Conservation (phyloP, 2,329 filamentous ascomycete species). For the Aspergillus sp. region DNA sequence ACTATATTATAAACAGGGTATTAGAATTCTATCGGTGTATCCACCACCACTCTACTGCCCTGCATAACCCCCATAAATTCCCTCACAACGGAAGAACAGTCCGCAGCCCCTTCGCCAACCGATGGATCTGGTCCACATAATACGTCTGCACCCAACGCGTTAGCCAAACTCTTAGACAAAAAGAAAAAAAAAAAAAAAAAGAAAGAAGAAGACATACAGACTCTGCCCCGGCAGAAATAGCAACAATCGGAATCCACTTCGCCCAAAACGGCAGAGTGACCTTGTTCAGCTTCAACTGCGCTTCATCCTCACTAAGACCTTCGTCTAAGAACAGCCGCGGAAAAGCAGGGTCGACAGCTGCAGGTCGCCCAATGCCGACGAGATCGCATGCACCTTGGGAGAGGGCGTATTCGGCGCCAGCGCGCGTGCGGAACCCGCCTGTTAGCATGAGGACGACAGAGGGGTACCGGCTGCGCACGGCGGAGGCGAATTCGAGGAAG, state of each 20-base stretch:
- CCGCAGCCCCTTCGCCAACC: conserved; percentile 25
- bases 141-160: conserved; percentile 16
- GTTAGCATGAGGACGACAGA: conserved; percentile 57
- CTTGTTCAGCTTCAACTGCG: conserved; percentile 24
- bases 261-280: conserved; percentile 24
- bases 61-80: not conserved
- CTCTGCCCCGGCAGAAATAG: conserved; percentile 32
- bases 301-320: conserved; percentile 24
- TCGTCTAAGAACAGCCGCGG: conserved; percentile 36
- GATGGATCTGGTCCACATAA: conserved; percentile 29
- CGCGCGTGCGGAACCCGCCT: conserved; percentile 60
- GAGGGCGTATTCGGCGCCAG: conserved; percentile 52
- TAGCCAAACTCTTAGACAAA: not conserved
- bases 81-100: conserved; percentile 15
- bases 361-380: conserved; percentile 50
- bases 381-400: conserved; percentile 49
- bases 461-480: conserved; percentile 48
- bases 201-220: conserved; percentile 24
- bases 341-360: conserved; percentile 46
- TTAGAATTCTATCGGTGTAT: not conserved
- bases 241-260: conserved; percentile 23
- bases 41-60: not conserved
- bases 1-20: too few relatives aligned
- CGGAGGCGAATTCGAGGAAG: conserved; percentile 65
- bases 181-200: not conserved